Evolutionary conservation across 768 basidiomycete species (phyloP).

Genomic region (Leccinum imitatum): DNA sequence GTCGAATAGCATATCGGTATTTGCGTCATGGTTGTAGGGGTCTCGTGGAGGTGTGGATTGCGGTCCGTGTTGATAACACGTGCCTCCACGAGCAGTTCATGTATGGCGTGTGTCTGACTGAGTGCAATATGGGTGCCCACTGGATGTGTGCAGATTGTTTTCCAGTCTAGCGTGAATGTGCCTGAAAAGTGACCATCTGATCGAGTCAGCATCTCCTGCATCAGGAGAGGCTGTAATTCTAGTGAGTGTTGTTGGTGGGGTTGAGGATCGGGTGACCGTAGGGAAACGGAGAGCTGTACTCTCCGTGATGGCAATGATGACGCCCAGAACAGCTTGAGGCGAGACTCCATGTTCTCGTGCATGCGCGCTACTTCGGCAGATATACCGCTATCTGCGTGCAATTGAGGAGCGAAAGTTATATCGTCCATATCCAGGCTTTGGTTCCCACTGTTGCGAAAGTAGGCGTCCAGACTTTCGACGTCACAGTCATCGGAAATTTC

Average conservation of each 20-base stretch:
- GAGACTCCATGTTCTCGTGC: conserved; percentile 73
- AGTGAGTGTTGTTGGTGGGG: conserved; percentile 29
- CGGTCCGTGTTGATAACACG: conserved; percentile 44
- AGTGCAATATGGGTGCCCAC: conserved; percentile 56
- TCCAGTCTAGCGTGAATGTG: conserved; percentile 65
- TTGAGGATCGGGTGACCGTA: conserved; percentile 25
- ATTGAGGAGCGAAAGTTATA: conserved; percentile 15
- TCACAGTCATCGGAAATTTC: conserved; percentile 64
- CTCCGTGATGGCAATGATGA: conserved; percentile 63
- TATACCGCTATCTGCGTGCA: conserved; percentile 19
- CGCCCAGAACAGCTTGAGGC: conserved; percentile 81
- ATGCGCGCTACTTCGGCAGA: conserved; percentile 47
- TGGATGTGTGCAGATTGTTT: conserved; percentile 62
- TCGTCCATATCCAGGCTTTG: conserved; percentile 23
- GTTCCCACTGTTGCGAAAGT: conserved; percentile 38
- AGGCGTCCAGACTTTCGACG: conserved; percentile 52
- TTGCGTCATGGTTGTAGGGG: conserved; percentile 26
- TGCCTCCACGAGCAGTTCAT: conserved; percentile 57
- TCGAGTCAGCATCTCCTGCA: conserved; percentile 52
- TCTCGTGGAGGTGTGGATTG: conserved; percentile 38
- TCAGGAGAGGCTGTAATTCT: conserved; percentile 47
- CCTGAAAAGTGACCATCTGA: conserved; percentile 74
- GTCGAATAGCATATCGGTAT: conserved; percentile 59
- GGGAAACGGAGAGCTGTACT: conserved; percentile 62
- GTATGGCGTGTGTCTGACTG: conserved; percentile 40